A percentile compares a stretch with the other conserved stretches of the same genome.
Conservation (phyloP, 129 eudicot species). For the Pittosporum tobira region DNA sequence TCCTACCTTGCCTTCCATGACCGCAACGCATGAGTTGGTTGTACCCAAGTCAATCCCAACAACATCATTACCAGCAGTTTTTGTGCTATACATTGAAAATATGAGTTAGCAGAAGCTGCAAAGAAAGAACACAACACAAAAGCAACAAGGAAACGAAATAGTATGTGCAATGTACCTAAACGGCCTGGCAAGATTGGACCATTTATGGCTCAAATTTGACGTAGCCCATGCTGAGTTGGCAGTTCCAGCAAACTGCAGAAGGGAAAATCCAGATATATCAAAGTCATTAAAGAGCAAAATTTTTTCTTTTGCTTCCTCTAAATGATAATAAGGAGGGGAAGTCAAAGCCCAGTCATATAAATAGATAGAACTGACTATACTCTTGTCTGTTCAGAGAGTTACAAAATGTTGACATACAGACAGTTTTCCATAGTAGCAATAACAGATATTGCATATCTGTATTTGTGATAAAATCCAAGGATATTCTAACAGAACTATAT, state of each 20-base stretch:
- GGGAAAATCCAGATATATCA: background rate
- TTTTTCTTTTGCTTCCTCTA: no score
- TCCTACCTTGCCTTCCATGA: slow-evolving; percentile 93
- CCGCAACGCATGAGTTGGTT: slow-evolving; percentile 91
- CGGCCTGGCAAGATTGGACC: slow-evolving; percentile 62
- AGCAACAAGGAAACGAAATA: background rate
- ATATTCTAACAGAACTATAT: no score
- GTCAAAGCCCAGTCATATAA: no score
- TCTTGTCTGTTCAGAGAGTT: no score
- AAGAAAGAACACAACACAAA: background rate
- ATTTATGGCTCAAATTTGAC: slow-evolving; percentile 35
- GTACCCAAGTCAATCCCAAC: slow-evolving; percentile 98
- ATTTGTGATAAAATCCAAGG: no score
- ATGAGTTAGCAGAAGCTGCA: background rate
- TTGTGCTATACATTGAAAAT: slow-evolving; percentile 42
- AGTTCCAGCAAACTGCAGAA: slow-evolving; percentile 56
- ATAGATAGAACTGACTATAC: no score
- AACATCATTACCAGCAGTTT: slow-evolving; percentile 78
- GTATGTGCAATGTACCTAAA: slow-evolving; percentile 40
- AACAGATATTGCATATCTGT: no score
- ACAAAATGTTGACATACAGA: no score
- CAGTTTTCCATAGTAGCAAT: no score
- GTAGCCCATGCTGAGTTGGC: slow-evolving; percentile 34
- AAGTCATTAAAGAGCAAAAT: no score
- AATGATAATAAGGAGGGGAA: no score